Conservation (phyloP, 345 rosid species). For the Stellera chamaejasme region DNA sequence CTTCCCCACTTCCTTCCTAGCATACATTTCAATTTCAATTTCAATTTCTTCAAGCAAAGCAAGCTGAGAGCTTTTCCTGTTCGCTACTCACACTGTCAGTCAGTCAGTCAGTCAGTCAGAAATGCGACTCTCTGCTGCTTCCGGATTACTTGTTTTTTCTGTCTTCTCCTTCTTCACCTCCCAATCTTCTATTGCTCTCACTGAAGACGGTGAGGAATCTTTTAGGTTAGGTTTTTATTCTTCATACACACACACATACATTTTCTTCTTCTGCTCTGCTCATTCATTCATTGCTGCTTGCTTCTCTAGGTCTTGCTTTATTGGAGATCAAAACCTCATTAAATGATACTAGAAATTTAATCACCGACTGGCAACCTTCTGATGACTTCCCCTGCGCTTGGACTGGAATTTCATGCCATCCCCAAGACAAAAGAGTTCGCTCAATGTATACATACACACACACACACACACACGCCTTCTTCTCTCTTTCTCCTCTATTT, state of each 20-base stretch:
- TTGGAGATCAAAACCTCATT: conserved; percentile 60
- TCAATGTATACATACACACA: conserved; percentile 51
- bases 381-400: conserved; percentile 81
- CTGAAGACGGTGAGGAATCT: conserved; percentile 39
- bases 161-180: conserved; percentile 30
- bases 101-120: conserved; percentile 10
- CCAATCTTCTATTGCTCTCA: conserved; percentile 31
- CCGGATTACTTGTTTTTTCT: conserved; percentile 20
- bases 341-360: conserved; percentile 65
- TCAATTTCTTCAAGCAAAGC: background rate
- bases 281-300: conserved; percentile 2
- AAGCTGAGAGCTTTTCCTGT: too few relatives aligned
- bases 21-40: conserved; percentile 10
- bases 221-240: conserved; percentile 2
- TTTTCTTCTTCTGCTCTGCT: conserved; percentile 13
- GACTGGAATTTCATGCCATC: conserved; percentile 84
- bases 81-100: background rate
- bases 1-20: background rate
- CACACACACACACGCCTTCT: too few relatives aligned
- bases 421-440: conserved; percentile 57
- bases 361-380: conserved; percentile 64
- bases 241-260: background rate
- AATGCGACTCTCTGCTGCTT: conserved; percentile 25
- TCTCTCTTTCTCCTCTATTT: conserved; percentile 1
- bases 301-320: conserved; percentile 49